These are phyloP conservation scores for Xylaria cubensis DNA, from an alignment of 495 filamentous ascomycete species.

Conservation along the genomic window DNA sequence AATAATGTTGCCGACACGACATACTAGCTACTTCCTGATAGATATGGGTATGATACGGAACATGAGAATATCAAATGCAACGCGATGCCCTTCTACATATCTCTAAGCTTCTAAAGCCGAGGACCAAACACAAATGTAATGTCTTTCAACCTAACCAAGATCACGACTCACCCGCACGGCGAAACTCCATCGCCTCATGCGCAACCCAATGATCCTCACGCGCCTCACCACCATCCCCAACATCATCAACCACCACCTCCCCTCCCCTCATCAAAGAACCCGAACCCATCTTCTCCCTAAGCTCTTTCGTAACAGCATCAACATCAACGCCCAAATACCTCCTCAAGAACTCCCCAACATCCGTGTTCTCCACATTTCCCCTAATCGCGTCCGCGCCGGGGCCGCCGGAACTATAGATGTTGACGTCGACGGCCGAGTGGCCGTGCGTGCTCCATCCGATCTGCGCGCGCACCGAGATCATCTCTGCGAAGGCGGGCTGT, in stretches of 20 bases:
- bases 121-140: neutral
- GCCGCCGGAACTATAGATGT: conserved; percentile 78
- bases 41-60: conserved; percentile 1
- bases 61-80: neutral
- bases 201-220: neutral
- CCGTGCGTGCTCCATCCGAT: conserved; percentile 93
- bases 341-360: conserved; percentile 81
- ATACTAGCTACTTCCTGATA: neutral
- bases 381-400: conserved; percentile 57
- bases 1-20: neutral
- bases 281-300: conserved; percentile 62
- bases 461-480: conserved; percentile 85
- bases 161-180: neutral
- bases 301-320: conserved; percentile 72
- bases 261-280: neutral
- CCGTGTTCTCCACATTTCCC: conserved; percentile 95
- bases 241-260: neutral
- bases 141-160: neutral
- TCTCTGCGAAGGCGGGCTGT: conserved; percentile 73
- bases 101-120: neutral
- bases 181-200: conserved; percentile 32
- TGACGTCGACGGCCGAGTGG: conserved; percentile 89
- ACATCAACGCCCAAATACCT: conserved; percentile 83
- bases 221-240: neutral
- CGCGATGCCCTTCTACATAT: neutral